Percentiles rank a stretch among this genome's conserved stretches.
phyloP scores from a whole-genome alignment of 345 rosid genomes.

The Crucihimalaya himalaica region DNA sequence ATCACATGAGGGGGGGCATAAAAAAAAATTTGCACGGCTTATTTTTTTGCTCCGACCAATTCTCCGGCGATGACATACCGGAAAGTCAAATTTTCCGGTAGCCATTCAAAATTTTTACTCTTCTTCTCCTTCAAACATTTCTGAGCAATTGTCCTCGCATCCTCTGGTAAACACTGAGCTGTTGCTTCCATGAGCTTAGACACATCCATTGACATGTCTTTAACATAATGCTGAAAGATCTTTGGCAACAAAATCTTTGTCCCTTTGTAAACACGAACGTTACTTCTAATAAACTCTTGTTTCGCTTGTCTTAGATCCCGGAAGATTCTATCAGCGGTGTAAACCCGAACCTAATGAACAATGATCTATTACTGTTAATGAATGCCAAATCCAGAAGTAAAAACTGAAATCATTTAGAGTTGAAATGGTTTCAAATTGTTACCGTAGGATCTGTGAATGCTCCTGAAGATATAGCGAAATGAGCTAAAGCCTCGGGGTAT shows the following conservation, averaged over 20 bases:
- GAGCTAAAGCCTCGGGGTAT: constrained; percentile 80
- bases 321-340: constrained; percentile 61
- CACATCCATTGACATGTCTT: constrained; percentile 64
- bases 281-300: constrained; percentile 61
- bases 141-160: constrained; percentile 51
- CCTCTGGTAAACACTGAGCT: constrained; percentile 52
- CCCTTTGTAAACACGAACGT: constrained; percentile 60
- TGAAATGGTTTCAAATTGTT: constrained; percentile 17
- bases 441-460: constrained; percentile 76
- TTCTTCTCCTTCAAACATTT: constrained; percentile 56
- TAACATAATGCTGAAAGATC: constrained; percentile 56
- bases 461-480: constrained; percentile 80
- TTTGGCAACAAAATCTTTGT: constrained; percentile 69
- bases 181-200: constrained; percentile 48
- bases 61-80: constrained; percentile 67
- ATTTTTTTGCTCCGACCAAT: constrained; percentile 41
- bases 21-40: constrained; percentile 7
- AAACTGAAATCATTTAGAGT: not conserved
- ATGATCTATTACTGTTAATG: not conserved
- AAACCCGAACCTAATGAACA: constrained; percentile 60
- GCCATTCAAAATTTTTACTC: constrained; percentile 61
- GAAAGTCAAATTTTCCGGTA: constrained; percentile 65
- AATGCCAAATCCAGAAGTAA: not conserved
- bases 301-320: constrained; percentile 61
- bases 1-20: constrained; percentile 19